Percentiles rank a stretch among this genome's conserved stretches.
These are phyloP conservation scores for Yamadazyma songkhlaensis DNA, from an alignment of 1,139 yeast genomes.

Conservation along the genomic window DNA sequence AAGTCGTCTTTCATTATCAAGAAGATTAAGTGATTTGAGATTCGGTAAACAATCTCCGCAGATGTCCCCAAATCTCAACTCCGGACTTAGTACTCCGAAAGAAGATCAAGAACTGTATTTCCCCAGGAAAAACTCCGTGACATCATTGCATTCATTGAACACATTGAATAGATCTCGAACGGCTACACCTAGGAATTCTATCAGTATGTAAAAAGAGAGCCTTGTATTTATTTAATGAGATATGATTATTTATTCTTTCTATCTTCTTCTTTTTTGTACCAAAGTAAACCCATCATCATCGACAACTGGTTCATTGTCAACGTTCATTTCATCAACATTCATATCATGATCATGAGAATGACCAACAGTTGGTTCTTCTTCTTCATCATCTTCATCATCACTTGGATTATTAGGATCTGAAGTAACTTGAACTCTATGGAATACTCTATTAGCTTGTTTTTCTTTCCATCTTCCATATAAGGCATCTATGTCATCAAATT, in stretches of 20 bases:
- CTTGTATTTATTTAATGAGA: too few relatives aligned
- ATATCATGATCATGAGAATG: conserved; percentile 27
- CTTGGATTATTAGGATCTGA: conserved; percentile 62
- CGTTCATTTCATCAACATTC: conserved; percentile 36
- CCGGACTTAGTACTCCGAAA: conserved; percentile 24
- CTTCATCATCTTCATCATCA: conserved; percentile 45
- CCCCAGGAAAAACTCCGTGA: conserved; percentile 28
- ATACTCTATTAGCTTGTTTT: conserved; percentile 41
- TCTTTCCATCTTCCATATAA: conserved; percentile 59
- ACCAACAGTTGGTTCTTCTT: conserved; percentile 37
- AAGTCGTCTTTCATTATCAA: conserved; percentile 41
- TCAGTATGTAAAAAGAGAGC: conserved; percentile 20
- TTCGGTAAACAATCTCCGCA: conserved; percentile 22
- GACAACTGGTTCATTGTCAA: conserved; percentile 51
- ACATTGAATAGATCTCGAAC: conserved; percentile 39
- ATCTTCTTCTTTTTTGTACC: conserved; percentile 54
- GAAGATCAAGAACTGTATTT: conserved; percentile 28
- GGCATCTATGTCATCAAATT: conserved; percentile 55
- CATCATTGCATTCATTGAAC: conserved; percentile 43
- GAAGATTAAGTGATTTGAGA: conserved; percentile 47
- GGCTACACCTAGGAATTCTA: conserved; percentile 39
- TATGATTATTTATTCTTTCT: not conserved
- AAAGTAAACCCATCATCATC: conserved; percentile 95
- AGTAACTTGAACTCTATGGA: conserved; percentile 32
- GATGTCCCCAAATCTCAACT: conserved; percentile 16